Base-by-base conservation (phyloP, 371 early-diverging fungal species). In the Apophysomyces trapeziformis region DNA sequence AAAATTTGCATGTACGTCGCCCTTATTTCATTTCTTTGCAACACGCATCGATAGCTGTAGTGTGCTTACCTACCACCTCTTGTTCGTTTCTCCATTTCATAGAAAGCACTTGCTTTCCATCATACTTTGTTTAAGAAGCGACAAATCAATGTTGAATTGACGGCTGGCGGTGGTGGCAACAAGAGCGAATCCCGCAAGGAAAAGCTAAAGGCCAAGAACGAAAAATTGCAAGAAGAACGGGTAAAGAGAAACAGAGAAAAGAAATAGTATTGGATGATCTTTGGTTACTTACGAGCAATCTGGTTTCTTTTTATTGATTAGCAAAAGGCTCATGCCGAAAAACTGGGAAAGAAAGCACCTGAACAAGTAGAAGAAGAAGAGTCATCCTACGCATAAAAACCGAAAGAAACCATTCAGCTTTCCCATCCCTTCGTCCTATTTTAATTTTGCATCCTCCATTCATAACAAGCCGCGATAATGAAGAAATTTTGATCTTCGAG, bases 131-230 rank as follows among this genome's bases (percentile, higher is more conserved):
- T 93, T 70, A 87, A 87, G 21, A 79, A 81, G 60, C 78, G 89
- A 72, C 86, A 88, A 54, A 90, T 93, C 64, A 92, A 90, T 68
- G 91, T 93, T 36, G 92, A 92, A 68, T 66, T 93, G 66, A 92
- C 93, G n/a, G 92, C 88, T 38, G 93, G 93, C 60, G 91, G 90
- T 50, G 93, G 93, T 57, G 93, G 93, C 47, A 88, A 83, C 65
- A 85, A 84, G 76, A 88, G 87, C 70, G 85, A 85, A 38, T 70
- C 74, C 14, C 83, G 92, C 54, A 85, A 78, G 63, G 75, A 89
- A 26, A 91, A 91, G 68, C 71, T 93, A 45, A 82, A 86, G 59
- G 70, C 75, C 3, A 90, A 89, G 67, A 87, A 90, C 46, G 86
- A 89, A 36, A 79, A 87, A 36, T 70, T 93, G 61, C 76, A 85